These are phyloP conservation scores for Scedosporium minutisporum DNA, from an alignment of 2,329 filamentous ascomycete genomes.

Conservation along the genomic window DNA sequence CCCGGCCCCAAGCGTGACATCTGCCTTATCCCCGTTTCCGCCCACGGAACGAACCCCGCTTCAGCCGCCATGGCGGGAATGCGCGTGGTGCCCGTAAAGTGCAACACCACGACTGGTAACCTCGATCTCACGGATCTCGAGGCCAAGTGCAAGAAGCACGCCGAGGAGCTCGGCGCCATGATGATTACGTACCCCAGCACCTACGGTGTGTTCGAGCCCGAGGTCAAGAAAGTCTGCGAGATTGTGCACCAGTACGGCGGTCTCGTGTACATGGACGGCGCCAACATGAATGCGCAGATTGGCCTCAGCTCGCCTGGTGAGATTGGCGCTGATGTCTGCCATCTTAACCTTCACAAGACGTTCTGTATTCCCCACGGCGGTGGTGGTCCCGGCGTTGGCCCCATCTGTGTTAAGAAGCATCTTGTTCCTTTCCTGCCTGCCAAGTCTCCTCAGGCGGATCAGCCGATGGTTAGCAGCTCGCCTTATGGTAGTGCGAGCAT, in stretches of 20 bases:
- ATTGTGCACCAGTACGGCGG: constrained; percentile 81
- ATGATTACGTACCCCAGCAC: constrained; percentile 98
- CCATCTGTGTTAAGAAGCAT: constrained; percentile 82
- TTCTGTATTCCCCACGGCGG: constrained; percentile 97
- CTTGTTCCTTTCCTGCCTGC: constrained; percentile 68
- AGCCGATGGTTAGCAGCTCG: constrained; percentile 66
- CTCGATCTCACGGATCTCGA: constrained; percentile 78
- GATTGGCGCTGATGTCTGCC: constrained; percentile 93
- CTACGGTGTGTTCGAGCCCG: constrained; percentile 88
- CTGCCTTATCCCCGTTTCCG: constrained; percentile 88
- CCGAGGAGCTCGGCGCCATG: constrained; percentile 77
- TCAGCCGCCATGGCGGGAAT: constrained; percentile 94
- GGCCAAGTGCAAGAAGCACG: constrained; percentile 81
- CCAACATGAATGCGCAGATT: constrained; percentile 98
- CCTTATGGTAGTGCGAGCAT: constrained; percentile 85
- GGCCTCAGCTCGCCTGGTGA: constrained; percentile 89
- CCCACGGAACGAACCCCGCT: constrained; percentile 91
- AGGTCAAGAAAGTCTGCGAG: constrained; percentile 74
- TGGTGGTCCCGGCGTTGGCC: constrained; percentile 85
- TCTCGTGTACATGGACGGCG: constrained; percentile 97
- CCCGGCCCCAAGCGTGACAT: constrained; percentile 69
- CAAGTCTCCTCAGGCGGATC: constrained; percentile 19
- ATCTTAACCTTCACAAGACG: constrained; percentile 96
- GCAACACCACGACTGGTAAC: constrained; percentile 77
- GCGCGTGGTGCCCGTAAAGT: constrained; percentile 88